These are phyloP conservation scores for Chenopodium quinoa DNA, from an alignment of 148 eudicot genomes.

Conservation along the genomic window DNA sequence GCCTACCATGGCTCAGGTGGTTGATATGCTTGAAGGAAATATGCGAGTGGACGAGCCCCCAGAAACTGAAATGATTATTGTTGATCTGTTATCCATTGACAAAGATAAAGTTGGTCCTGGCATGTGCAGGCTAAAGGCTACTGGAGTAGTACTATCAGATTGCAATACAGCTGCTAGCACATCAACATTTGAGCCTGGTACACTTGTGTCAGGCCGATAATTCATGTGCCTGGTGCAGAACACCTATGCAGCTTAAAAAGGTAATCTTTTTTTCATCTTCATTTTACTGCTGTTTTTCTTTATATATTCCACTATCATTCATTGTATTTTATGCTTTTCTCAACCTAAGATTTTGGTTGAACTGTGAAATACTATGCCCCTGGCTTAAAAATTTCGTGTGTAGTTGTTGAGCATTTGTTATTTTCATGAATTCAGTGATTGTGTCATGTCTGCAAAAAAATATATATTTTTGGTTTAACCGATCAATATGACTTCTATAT, in stretches of 20 bases:
- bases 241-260: not conserved
- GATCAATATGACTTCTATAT: not conserved
- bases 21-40: constrained; percentile 77
- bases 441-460: not conserved
- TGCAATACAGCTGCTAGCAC: constrained; percentile 14
- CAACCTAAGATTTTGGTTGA: not conserved
- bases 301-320: not conserved
- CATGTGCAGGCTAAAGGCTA: constrained; percentile 30
- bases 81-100: constrained; percentile 48
- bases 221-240: not conserved
- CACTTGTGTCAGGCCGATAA: constrained; percentile 47
- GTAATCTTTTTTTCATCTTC: constrained; percentile 3
- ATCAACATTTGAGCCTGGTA: constrained; percentile 30
- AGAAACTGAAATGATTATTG: constrained; percentile 55
- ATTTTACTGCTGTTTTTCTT: not conserved
- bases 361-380: not conserved
- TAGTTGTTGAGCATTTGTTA: not conserved
- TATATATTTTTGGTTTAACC: too few relatives aligned
- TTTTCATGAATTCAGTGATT: not conserved
- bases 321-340: not conserved
- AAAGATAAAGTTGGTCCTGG: constrained; percentile 17
- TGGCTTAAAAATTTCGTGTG: not conserved
- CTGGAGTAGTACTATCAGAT: constrained; percentile 29
- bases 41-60: constrained; percentile 63
- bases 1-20: constrained; percentile 81